Evolutionary conservation across 805 yeast genomes (phyloP), one percentile per base, ranked within the genome.

Genomic region (Priceomyces fermenticarens): DNA sequence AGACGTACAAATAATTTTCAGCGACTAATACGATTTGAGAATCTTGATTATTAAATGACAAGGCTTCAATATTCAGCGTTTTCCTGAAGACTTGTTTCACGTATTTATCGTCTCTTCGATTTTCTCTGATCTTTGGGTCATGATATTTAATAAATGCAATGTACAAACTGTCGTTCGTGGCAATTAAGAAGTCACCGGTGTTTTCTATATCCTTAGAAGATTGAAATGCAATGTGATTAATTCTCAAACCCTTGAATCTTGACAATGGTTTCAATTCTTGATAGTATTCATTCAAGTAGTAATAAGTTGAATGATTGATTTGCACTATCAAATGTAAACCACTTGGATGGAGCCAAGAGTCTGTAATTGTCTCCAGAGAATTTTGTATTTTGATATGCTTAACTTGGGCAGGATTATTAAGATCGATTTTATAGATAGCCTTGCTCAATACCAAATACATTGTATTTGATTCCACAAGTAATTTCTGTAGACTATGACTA

Each of bases 341-440:
- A 39, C 55, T 58, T 3, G 70, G 69, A 37, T 69, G 63, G 6
- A 67, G 45, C 74, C 74, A 70, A 13, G 57, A 42, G 29, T 58
- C 51, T 2, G 62, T 55, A 2, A 67, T 42, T 12, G 28, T 39
- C 10, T 40, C 36, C 2, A 40, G 30, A n/a, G 47, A 54, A 8
- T 36, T 17, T 6, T 70, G 60, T 10, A 63, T 32, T 13, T 48
- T 51, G 30, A 55, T 47, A 26, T 48, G 51, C 10, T 50, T 40
- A 3, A 65, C 67, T 10, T 59, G 49, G 2, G 72, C 49, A 0
- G 75, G 74, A 31, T 59, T 60, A 8, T 56, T 51, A 26, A 70
- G 55, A 44, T 67, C 64, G 16, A 70, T 68, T 33, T 58, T 53
- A 40, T 50, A 58, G 2, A 65, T 54, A 4, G 42, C 30, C 4